Evolutionary conservation across 257 asterid species (phyloP).

Genomic region (Penstemon eatonii): DNA sequence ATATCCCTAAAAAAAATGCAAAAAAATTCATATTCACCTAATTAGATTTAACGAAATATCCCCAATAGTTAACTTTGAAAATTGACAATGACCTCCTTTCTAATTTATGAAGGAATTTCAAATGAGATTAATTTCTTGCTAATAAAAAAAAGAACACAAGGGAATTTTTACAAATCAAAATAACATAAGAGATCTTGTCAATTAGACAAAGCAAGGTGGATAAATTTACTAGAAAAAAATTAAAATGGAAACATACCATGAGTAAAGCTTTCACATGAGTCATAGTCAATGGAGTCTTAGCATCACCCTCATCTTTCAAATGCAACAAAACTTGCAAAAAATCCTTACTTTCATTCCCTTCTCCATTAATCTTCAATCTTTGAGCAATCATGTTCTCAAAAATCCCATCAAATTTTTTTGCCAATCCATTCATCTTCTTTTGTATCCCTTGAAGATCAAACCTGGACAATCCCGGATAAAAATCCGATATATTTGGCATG

Average conservation of each 20-base stretch:
- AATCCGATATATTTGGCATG: constrained; percentile 62
- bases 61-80: too few species aligned
- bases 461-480: constrained; percentile 59
- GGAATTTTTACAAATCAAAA: too few species aligned
- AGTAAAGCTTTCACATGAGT: constrained; percentile 69
- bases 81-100: too few species aligned
- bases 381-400: constrained; percentile 54
- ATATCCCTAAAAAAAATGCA: too few species aligned
- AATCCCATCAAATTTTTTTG: constrained; percentile 48
- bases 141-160: too few species aligned
- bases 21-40: too few species aligned
- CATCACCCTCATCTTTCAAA: constrained; percentile 51
- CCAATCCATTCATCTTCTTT: constrained; percentile 52
- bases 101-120: too few species aligned
- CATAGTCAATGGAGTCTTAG: constrained; percentile 53
- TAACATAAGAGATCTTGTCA: too few species aligned
- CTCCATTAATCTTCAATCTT: constrained; percentile 32
- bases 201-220: too few species aligned
- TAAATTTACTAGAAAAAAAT: too few species aligned
- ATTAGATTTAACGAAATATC: too few species aligned
- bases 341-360: constrained; percentile 39
- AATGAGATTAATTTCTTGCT: too few species aligned
- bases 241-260: constrained; percentile 45
- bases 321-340: constrained; percentile 59
- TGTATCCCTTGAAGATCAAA: constrained; percentile 67